Conservation (phyloP, 768 basidiomycete genomes). For the Pluteus cervinus region DNA sequence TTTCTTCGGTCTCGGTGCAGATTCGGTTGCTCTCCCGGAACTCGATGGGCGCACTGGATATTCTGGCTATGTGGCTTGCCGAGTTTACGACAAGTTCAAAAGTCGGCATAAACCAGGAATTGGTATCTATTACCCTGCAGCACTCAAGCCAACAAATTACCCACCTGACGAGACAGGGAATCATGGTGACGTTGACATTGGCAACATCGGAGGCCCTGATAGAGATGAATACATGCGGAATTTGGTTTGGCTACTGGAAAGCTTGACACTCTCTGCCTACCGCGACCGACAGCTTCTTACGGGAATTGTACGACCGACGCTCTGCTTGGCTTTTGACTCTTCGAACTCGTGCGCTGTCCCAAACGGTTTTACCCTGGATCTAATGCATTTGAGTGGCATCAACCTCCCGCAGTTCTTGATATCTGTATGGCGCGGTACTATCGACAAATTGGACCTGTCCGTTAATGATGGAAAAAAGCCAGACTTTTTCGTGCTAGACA, state of each 20-base stretch:
- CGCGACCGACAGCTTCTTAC: neutral
- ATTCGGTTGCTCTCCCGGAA: slow-evolving; percentile 2
- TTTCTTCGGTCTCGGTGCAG: slow-evolving; percentile 1
- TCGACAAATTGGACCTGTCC: neutral
- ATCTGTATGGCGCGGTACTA: slow-evolving; percentile 6
- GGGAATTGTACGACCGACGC: neutral
- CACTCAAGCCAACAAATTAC: neutral
- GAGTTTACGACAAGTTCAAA: neutral
- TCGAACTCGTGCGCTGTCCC: slow-evolving; percentile 2
- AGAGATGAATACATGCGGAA: neutral
- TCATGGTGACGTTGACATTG: slow-evolving; percentile 2
- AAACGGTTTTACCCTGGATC: slow-evolving; percentile 6
- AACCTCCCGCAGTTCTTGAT: slow-evolving; percentile 3
- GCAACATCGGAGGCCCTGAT: slow-evolving; percentile 4
- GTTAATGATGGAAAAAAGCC: neutral
- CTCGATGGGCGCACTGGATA: slow-evolving; percentile 3
- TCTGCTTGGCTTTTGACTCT: slow-evolving; percentile 4
- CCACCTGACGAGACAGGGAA: no score
- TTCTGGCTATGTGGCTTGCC: slow-evolving; percentile 1
- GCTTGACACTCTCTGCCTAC: neutral
- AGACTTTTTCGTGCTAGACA: slow-evolving; percentile 3
- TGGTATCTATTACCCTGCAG: slow-evolving; percentile 1
- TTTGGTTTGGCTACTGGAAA: neutral
- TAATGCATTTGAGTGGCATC: slow-evolving; percentile 3
- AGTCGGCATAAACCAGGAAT: neutral